A percentile compares a stretch with the other conserved stretches of the same genome.
phyloP scores from a whole-genome alignment of 1,284 basidiomycete genomes.

The Farysia itapuensis region DNA sequence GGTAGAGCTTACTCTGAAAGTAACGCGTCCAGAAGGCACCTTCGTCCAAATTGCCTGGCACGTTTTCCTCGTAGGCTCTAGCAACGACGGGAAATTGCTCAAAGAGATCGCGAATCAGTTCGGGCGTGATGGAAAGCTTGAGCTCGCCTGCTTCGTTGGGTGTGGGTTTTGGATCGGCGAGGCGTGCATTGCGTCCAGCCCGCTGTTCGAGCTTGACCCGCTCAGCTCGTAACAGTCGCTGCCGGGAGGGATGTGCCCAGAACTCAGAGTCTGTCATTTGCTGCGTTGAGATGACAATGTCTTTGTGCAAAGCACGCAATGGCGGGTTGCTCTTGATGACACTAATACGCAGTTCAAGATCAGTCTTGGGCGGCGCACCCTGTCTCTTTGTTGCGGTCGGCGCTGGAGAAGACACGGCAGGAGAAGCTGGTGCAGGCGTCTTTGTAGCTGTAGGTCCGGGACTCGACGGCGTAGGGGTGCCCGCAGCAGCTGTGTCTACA shows the following conservation, averaged over 20 bases:
- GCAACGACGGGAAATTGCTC: conserved; percentile 95
- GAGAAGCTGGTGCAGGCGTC: conserved; percentile 5
- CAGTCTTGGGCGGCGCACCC: conserved; percentile 18
- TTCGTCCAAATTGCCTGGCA: conserved; percentile 83
- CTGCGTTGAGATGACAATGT: conserved; percentile 48
- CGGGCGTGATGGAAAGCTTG: conserved; percentile 87
- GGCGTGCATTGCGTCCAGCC: conserved; percentile 48
- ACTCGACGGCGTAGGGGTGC: conserved; percentile 5
- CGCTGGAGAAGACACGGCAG: conserved; percentile 2
- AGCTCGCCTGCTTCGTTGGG: conserved; percentile 62
- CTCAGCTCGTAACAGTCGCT: conserved; percentile 50
- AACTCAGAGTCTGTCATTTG: conserved; percentile 55
- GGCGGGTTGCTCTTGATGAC: conserved; percentile 49
- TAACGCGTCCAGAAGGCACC: conserved; percentile 94
- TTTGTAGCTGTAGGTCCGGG: conserved; percentile 3
- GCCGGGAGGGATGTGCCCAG: conserved; percentile 56
- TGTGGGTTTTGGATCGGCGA: conserved; percentile 55
- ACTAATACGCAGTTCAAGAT: conserved; percentile 48
- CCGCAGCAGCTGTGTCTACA: conserved; percentile 5
- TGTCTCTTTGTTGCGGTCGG: conserved; percentile 13
- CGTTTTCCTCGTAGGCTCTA: conserved; percentile 87
- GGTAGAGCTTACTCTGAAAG: conserved; percentile 91
- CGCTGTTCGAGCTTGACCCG: conserved; percentile 45
- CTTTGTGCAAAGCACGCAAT: conserved; percentile 50
- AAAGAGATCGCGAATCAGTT: conserved; percentile 91